Evolutionary conservation across 495 filamentous ascomycete species (phyloP).

Genomic region (Penicillium crystallinum): DNA sequence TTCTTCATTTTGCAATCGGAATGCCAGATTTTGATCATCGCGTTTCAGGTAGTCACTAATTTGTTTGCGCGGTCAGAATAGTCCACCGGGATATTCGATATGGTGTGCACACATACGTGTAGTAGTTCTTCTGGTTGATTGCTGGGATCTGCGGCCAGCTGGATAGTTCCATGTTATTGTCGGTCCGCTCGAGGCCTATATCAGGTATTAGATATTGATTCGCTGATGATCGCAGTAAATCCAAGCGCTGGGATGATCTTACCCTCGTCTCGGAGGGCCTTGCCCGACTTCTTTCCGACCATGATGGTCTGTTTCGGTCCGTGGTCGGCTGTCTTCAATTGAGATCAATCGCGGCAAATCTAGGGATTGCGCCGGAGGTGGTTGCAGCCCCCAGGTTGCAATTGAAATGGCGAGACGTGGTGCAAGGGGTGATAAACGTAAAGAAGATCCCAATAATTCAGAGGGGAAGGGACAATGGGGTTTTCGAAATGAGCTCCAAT

Average conservation of each 20-base stretch:
- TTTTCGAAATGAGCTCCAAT: constrained; percentile 12
- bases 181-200: constrained; percentile 84
- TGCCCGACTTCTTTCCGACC: constrained; percentile 62
- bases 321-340: constrained; percentile 6
- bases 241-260: constrained; percentile 4
- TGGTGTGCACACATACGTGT: constrained; percentile 65
- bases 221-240: neutral
- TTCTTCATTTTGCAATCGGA: constrained; percentile 80
- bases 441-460: neutral
- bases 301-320: constrained; percentile 29
- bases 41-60: constrained; percentile 91
- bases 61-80: constrained; percentile 6
- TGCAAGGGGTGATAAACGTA: neutral
- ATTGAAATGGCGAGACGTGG: neutral
- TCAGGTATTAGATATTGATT: neutral
- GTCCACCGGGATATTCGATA: neutral
- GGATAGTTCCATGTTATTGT: constrained; percentile 93
- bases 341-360: constrained; percentile 11
- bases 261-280: constrained; percentile 62
- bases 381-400: neutral
- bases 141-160: constrained; percentile 87
- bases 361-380: constrained; percentile 16
- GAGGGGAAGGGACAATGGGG: constrained; percentile 1
- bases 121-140: constrained; percentile 99
- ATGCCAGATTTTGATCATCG: constrained; percentile 89